Base-by-base conservation (phyloP, 1,139 yeast species). In the Candida buenavistaensis region DNA sequence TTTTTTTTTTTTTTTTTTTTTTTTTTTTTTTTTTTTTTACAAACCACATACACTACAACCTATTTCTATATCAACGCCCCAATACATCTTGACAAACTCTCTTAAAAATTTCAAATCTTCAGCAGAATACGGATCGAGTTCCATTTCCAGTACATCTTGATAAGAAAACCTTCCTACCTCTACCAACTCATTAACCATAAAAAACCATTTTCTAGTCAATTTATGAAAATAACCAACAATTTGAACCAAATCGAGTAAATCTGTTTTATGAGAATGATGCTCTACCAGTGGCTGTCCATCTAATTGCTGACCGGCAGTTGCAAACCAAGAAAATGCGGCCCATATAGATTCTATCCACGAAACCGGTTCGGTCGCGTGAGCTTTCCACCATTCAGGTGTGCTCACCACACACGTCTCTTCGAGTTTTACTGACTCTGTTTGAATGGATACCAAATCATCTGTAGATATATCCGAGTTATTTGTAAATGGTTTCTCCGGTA, bases 271-370 rank as follows among this genome's bases (percentile, higher is more conserved):
- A 3, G 16, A 23, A 13, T 19, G 28, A 4, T 6, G 20, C 5
- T 14, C 20, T 13, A 23, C 20, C 10, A 22, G 28, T 5, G 20
- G 25, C 13, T 21, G 28, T 5, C 14, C 27, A 13, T 33, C 31
- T 14, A 37, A 23, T 30, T 40, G 39, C 15, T 75, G 82, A 4
- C 95, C 95, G 2, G 95, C 94, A 22, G 87, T 78, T 2, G 92
- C 90, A 82, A 89, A 83, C 88, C 92, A 84, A 25, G 83, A 69
- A 40, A 85, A 72, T 0, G 90, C 88, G 40, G 78, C 75, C 80
- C 88, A 81, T 1, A 82, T 63, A 33, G 75, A 70, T 48, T 82
- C 87, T 29, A 72, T 63, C 80, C 89, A 76, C 1, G 87, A 71
- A 15, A 74, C 54, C 1, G 82, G 69, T 38, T 78, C 82, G 1